These are phyloP conservation scores for Microthyrium microscopicum DNA, from an alignment of 2,329 filamentous ascomycete species.

Conservation along the genomic window DNA sequence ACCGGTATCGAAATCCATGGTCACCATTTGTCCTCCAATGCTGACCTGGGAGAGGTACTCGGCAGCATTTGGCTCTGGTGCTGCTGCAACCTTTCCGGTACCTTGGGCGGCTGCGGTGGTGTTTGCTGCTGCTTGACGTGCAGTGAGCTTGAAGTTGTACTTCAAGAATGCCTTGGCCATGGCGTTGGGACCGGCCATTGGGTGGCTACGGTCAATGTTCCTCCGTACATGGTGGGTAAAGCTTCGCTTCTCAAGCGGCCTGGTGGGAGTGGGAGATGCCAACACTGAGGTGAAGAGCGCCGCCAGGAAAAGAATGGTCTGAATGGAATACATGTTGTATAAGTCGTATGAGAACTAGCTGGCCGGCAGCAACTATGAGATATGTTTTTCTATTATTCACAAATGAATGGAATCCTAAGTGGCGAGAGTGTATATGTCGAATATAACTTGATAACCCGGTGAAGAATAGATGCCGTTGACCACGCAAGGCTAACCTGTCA, in stretches of 20 bases:
- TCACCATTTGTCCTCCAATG: slow-evolving; percentile 52
- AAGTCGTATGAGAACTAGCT: slow-evolving; percentile 7
- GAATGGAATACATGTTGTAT: slow-evolving; percentile 20
- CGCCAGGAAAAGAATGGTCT: slow-evolving; percentile 25
- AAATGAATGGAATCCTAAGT: no score
- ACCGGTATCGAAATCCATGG: slow-evolving; percentile 61
- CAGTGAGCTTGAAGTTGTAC: slow-evolving; percentile 37
- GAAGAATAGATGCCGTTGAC: no score
- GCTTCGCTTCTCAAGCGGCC: slow-evolving; percentile 30
- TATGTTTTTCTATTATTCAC: no score
- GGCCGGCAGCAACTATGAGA: slow-evolving; percentile 9
- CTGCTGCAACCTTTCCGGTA: slow-evolving; percentile 45
- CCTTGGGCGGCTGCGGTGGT: slow-evolving; percentile 12
- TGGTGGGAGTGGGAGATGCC: slow-evolving; percentile 25
- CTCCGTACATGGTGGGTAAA: slow-evolving; percentile 41
- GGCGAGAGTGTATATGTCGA: no score
- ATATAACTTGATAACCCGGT: no score
- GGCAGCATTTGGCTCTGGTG: slow-evolving; percentile 46
- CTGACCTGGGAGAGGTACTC: slow-evolving; percentile 54
- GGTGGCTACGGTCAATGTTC: slow-evolving; percentile 37
- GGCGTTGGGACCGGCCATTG: slow-evolving; percentile 40
- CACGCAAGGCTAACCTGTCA: no score
- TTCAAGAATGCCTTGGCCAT: slow-evolving; percentile 53
- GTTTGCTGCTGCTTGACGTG: slow-evolving; percentile 12
- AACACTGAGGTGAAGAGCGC: slow-evolving; percentile 32